Evolutionary conservation across 192 early-diverging fungal genomes (phyloP).

Genomic region (Coemansia sp.): DNA sequence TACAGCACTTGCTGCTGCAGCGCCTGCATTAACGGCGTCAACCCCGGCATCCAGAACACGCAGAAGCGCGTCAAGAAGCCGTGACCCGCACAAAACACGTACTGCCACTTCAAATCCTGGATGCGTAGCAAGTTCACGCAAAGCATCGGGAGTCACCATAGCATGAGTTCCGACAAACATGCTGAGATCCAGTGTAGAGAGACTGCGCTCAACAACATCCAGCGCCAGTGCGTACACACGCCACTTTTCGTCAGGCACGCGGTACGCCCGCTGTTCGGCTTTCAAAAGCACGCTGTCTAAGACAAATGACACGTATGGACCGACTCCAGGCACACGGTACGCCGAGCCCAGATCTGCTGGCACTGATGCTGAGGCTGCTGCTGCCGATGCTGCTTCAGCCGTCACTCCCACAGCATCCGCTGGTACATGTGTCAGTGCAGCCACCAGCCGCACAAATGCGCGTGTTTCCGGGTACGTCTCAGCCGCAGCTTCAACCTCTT

Average conservation of each 20-base stretch:
- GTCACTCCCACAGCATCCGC: constrained; percentile 6
- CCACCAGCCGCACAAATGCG: constrained; percentile 76
- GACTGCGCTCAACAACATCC: constrained; percentile 73
- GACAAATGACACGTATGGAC: constrained; percentile 80
- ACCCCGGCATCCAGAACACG: constrained; percentile 64
- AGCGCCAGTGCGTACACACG: constrained; percentile 62
- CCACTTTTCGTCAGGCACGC: constrained; percentile 72
- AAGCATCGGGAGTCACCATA: constrained; percentile 6
- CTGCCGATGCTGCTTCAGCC: constrained; percentile 15
- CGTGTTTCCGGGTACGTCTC: constrained; percentile 86
- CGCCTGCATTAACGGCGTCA: constrained; percentile 58
- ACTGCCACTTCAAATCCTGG: constrained; percentile 85
- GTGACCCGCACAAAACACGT: constrained; percentile 73
- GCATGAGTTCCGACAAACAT: constrained; percentile 31
- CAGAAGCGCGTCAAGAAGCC: constrained; percentile 70
- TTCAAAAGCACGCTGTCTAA: constrained; percentile 84
- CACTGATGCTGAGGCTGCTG: constrained; percentile 52
- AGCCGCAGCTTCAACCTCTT: constrained; percentile 74
- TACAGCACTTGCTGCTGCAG: constrained; percentile 32
- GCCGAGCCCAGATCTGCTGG: constrained; percentile 64
- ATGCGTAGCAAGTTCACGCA: constrained; percentile 61
- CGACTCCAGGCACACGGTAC: constrained; percentile 71
- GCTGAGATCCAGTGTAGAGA: constrained; percentile 73
- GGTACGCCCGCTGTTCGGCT: constrained; percentile 66
- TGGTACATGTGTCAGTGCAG: constrained; percentile 63